Conservation (phyloP, 1,284 basidiomycete species). For the Schizophyllum amplum region DNA sequence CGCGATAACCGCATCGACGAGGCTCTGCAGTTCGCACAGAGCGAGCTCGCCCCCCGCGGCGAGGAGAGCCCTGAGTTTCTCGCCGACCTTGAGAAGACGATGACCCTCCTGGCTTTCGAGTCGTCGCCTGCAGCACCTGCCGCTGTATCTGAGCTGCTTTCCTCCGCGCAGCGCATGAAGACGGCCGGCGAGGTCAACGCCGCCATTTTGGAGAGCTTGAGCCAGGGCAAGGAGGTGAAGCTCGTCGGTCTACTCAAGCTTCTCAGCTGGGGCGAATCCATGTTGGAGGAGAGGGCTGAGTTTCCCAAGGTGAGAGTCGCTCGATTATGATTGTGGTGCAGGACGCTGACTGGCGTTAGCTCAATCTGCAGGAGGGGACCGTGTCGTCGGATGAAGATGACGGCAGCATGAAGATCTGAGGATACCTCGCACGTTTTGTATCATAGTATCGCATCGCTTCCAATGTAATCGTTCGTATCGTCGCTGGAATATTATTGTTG, state of each 20-base stretch:
- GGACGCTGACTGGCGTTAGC: no score
- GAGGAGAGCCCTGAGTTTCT: slow-evolving; percentile 94
- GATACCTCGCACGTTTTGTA: no score
- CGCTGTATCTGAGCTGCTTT: slow-evolving; percentile 72
- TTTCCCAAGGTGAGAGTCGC: slow-evolving; percentile 52
- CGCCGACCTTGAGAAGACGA: slow-evolving; percentile 86
- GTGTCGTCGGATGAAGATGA: no score
- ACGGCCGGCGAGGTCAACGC: slow-evolving; percentile 94
- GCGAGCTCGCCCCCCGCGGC: slow-evolving; percentile 89
- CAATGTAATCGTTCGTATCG: no score
- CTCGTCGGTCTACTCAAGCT: slow-evolving; percentile 80
- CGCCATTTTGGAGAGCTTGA: slow-evolving; percentile 86
- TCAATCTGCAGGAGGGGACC: no score
- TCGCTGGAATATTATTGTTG: no score
- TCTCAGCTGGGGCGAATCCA: slow-evolving; percentile 81
- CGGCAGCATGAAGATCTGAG: no score
- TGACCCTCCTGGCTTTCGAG: slow-evolving; percentile 93
- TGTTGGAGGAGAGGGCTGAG: slow-evolving; percentile 68
- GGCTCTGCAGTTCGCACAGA: slow-evolving; percentile 86
- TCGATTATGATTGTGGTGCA: no score
- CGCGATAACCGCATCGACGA: slow-evolving; percentile 73
- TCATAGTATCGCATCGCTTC: no score
- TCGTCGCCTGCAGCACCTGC: slow-evolving; percentile 52
- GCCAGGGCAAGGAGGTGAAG: slow-evolving; percentile 90
- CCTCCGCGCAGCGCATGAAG: slow-evolving; percentile 81